phyloP scores from a whole-genome alignment of 139 green algal species.

The Chlamydomonas asymmetrica region DNA sequence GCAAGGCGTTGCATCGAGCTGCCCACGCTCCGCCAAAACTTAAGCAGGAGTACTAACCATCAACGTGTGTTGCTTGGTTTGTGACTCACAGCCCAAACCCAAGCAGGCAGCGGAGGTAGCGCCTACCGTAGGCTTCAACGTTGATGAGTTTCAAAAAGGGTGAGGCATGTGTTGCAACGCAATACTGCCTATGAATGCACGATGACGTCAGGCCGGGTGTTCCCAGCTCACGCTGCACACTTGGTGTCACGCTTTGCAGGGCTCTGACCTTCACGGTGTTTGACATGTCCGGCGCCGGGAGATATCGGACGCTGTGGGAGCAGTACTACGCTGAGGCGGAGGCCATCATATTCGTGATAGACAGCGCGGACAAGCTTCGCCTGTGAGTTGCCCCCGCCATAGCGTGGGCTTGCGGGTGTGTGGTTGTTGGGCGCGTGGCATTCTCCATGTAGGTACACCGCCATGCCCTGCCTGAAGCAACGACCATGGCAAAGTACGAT shows the following conservation, averaged over 20 bases:
- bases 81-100: constrained; percentile 59
- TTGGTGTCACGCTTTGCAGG: constrained; percentile 11
- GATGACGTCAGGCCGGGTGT: no score
- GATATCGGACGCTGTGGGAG: constrained; percentile 81
- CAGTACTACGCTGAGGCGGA: constrained; percentile 78
- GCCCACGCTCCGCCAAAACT: neutral
- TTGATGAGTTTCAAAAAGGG: constrained; percentile 69
- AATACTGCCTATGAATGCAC: no score
- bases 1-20: neutral
- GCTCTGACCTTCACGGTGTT: constrained; percentile 78
- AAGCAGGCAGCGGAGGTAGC: constrained; percentile 56
- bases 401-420: neutral
- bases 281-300: constrained; percentile 82
- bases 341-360: constrained; percentile 79
- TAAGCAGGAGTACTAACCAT: no score
- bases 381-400: constrained; percentile 54
- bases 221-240: neutral
- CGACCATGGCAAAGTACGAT: no score
- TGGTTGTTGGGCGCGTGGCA: neutral
- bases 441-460: no score
- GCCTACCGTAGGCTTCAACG: constrained; percentile 75
- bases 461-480: neutral
- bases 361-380: constrained; percentile 74
- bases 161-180: no score
- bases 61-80: no score